Conservation (phyloP, 192 early-diverging fungal genomes). For the Chytriomyces hyalinus region DNA sequence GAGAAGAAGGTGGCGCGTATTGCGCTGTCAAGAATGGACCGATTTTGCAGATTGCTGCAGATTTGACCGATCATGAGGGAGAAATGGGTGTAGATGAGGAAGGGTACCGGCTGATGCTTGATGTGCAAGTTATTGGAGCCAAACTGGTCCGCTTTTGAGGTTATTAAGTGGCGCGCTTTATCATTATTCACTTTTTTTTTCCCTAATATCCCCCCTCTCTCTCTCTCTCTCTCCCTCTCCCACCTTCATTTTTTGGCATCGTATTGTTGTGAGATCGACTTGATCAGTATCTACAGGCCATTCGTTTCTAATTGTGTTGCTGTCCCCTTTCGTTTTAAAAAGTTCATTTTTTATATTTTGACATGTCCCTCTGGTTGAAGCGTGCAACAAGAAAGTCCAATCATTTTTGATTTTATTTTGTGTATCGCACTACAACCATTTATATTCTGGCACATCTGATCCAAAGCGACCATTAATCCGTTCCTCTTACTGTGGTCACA, state of each 20-base stretch:
- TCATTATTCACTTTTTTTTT: constrained; percentile 5
- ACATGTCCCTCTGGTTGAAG: no score
- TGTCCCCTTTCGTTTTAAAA: no score
- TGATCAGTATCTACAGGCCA: no score
- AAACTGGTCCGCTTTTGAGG: constrained; percentile 12
- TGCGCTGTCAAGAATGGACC: constrained; percentile 21
- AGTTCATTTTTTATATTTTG: no score
- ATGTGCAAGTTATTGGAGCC: constrained; percentile 29
- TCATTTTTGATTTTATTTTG: no score
- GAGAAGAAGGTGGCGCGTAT: constrained; percentile 9
- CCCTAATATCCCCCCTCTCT: not conserved
- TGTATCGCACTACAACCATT: no score
- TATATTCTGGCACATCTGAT: no score
- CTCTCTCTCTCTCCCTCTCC: not conserved
- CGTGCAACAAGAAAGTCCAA: no score
- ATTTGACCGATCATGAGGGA: constrained; percentile 17
- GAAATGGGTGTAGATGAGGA: constrained; percentile 1
- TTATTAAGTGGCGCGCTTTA: not conserved
- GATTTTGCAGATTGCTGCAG: constrained; percentile 17
- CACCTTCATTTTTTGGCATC: not conserved
- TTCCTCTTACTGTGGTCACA: constrained; percentile 68
- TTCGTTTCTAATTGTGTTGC: no score
- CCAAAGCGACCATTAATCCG: no score
- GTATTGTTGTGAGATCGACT: no score
- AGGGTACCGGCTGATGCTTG: constrained; percentile 22